Evolutionary conservation across 108 stramenopile species (phyloP), one percentile per base, ranked within the genome.

Genomic region (Pelagomonas calceolata): DNA sequence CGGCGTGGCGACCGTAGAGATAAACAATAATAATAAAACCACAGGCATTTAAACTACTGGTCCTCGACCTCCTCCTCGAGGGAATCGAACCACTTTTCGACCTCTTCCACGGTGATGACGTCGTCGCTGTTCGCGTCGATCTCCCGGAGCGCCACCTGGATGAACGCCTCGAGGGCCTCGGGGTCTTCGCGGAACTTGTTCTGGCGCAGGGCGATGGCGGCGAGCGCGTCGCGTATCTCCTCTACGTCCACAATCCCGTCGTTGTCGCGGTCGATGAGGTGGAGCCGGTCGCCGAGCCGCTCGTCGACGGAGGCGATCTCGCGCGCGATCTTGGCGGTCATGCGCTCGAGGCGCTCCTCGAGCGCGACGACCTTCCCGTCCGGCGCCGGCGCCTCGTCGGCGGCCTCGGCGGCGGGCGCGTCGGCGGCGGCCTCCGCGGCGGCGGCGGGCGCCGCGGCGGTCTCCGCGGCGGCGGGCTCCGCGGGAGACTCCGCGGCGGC

Each of bases 281-380:
- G 91, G 67, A 98, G 89, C 75, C 93, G 95, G 75, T 94, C 91
- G 30, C 97, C 97, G 75, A 98, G 93, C 64, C 88, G 86, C 44
- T 85, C 82, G 66, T 96, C 90, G 29, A 89, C 90, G 72, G 86
- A 82, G 35, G 90, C 80, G 32, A 98, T 86, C 72, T 95, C 91
- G 16, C 80, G 74, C 81, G 96, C 94, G 70, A 96, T 89, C 64
- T 89, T 90, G 34, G 87, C 89, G 63, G 96, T 91, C 95, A 98
- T 96, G 32, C 85, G 84, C 63, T 87, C 86, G 64, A 98, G 80
- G 68, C 85, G 78, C 39, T 79, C 74, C 77, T 92, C 91, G 68
- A 98, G 75, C 60, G 85, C 72, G 63, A 75, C 77, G 34, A 83
- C 87, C 79, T 83, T 82, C 81, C 74, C 79, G 37, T 83, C 85